Base-by-base conservation (phyloP, 2,329 filamentous ascomycete genomes). In the Cercospora zeae-maydis region DNA sequence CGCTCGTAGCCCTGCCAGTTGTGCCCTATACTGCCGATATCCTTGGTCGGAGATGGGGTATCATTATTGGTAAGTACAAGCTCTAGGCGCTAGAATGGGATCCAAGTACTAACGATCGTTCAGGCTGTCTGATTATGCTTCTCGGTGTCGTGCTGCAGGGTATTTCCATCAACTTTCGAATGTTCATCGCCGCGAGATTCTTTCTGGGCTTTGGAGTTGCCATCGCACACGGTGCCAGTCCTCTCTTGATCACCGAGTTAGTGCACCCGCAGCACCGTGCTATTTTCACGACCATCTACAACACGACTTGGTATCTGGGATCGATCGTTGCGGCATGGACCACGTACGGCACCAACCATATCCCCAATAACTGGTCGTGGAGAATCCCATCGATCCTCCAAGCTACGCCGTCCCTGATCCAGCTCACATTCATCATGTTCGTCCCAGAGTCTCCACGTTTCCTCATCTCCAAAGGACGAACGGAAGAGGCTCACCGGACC, bases 371-470 rank as follows among this genome's bases (percentile, higher is more conserved):
- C 70, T 84, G 82, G 83, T 78, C 78, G 0, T 83, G 81, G 83
- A 76, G 81, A 51, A 75, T 84, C 16, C 84, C 84, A 0, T 81
- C 81, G 1, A 74, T 85, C 3, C 70, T 84, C 1, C 84, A 86
- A 69, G 78, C 80, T 47, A 63, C 80, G 4, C 81, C 78, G 11
- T 79, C 79, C 13, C 63, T 79, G 13, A 69, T 76, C 71, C 78
- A 83, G 65, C 76, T 84, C 16, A 59, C 73, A 9, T 78, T 81
- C 58, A 73, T 82, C 56, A 78, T 76, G 66, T 81, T 84, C 56
- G 78, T 85, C 4, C 85, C 86, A 0, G 86, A 88, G 65, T 85
- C 81, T 0, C 86, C 86, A 1, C 79, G 86, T 37, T 88, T 81
- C 80, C 73, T 86, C 30, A 78, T 86, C 47, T 79, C 80, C 36